Evolutionary conservation across 345 rosid genomes (phyloP).

Genomic region (Excoecaria agallocha): DNA sequence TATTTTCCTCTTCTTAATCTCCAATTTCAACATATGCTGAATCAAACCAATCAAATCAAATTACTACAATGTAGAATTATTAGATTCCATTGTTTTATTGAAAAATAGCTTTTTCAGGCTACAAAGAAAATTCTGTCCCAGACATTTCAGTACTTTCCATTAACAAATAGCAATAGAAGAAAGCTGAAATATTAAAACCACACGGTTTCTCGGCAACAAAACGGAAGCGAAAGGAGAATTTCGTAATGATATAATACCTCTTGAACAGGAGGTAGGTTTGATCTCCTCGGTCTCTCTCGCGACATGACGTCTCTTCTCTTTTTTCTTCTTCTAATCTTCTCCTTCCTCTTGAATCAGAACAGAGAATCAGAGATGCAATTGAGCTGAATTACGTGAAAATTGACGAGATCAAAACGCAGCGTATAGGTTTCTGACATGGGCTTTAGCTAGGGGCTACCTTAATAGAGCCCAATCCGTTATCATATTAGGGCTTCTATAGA

Average conservation of each 20-base stretch:
- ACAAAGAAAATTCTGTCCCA: neutral
- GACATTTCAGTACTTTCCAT: neutral
- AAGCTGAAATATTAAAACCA: neutral
- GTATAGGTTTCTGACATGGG: neutral
- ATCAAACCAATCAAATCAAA: neutral
- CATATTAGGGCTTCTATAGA: neutral
- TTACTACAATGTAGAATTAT: neutral
- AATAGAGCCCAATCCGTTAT: neutral
- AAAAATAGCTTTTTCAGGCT: neutral
- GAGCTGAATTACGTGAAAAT: neutral
- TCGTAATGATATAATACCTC: slow-evolving; percentile 41
- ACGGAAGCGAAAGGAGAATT: neutral
- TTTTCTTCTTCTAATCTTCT: slow-evolving; percentile 15
- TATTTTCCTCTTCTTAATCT: neutral
- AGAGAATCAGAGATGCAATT: neutral
- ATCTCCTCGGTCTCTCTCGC: slow-evolving; percentile 46
- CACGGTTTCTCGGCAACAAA: slow-evolving; percentile 16
- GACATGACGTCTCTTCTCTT: slow-evolving; percentile 32
- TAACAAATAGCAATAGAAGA: neutral
- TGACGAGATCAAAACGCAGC: neutral
- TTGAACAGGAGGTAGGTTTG: slow-evolving; percentile 68
- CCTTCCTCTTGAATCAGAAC: neutral
- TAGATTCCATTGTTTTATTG: neutral
- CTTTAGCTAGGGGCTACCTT: neutral
- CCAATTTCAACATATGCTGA: neutral